Evolutionary conservation across 2,329 filamentous ascomycete species (phyloP).

Genomic region (Talaromyces sp.): DNA sequence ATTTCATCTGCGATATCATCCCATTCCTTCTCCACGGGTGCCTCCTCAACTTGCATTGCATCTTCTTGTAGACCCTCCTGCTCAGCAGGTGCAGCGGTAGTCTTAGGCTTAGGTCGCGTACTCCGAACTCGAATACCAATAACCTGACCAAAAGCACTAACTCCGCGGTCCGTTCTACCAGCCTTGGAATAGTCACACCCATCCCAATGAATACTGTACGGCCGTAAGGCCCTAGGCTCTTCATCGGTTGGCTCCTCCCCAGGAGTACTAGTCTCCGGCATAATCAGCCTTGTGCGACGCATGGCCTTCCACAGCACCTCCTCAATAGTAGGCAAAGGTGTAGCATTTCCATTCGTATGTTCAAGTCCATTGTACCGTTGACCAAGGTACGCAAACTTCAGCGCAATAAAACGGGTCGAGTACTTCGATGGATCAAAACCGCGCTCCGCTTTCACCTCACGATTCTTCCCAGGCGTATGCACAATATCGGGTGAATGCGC

Average conservation of each 20-base stretch:
- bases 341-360: constrained; percentile 71
- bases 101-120: constrained; percentile 61
- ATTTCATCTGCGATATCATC: constrained; percentile 79
- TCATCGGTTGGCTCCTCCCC: constrained; percentile 42
- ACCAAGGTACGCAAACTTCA: constrained; percentile 93
- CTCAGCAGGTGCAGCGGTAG: constrained; percentile 15
- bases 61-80: constrained; percentile 20
- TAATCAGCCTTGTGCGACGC: constrained; percentile 78
- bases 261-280: constrained; percentile 58
- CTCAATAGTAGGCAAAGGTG: constrained; percentile 79
- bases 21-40: constrained; percentile 49
- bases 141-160: constrained; percentile 96
- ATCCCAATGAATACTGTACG: constrained; percentile 69
- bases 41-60: constrained; percentile 34
- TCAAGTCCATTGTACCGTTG: constrained; percentile 92
- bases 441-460: constrained; percentile 48
- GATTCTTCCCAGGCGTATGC: constrained; percentile 24
- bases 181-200: constrained; percentile 93
- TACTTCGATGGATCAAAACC: constrained; percentile 79
- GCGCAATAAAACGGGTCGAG: constrained; percentile 78
- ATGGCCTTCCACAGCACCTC: constrained; percentile 93
- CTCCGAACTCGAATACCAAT: constrained; percentile 82
- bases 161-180: constrained; percentile 87
- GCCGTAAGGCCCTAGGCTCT: constrained; percentile 44
- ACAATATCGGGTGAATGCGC: constrained; percentile 24